Percentiles rank a stretch among this genome's conserved stretches.
These are phyloP conservation scores for Gnaphalium uliginosum DNA, from an alignment of 129 eudicot genomes.

Conservation along the genomic window DNA sequence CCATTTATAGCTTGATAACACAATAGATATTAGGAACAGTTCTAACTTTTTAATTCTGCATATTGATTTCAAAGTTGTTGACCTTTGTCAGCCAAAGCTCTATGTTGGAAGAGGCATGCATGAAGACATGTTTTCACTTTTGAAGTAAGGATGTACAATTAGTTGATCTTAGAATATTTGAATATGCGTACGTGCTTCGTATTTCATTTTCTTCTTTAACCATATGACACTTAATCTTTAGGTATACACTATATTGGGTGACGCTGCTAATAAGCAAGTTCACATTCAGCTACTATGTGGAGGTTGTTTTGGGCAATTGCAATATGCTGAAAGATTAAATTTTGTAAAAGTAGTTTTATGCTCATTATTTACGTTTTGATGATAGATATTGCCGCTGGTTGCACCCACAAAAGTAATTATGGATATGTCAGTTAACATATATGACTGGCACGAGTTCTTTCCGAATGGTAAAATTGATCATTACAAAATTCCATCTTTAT, in stretches of 20 bases:
- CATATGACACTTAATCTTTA: slow-evolving; percentile 31
- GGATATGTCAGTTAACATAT: slow-evolving; percentile 50
- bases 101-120: slow-evolving; percentile 99
- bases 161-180: slow-evolving; percentile 11
- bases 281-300: slow-evolving; percentile 97
- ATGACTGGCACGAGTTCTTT: slow-evolving; percentile 96
- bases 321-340: not conserved
- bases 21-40: not conserved
- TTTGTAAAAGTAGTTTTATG: not conserved
- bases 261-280: slow-evolving; percentile 78
- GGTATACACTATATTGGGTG: slow-evolving; percentile 94
- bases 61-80: slow-evolving; percentile 25
- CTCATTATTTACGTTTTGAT: slow-evolving; percentile 30
- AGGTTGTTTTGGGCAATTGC: slow-evolving; percentile 45
- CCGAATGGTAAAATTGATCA: slow-evolving; percentile 66
- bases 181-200: not conserved
- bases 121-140: slow-evolving; percentile 88
- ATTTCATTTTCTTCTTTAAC: slow-evolving; percentile 1
- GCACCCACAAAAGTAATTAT: slow-evolving; percentile 77
- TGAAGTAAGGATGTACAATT: slow-evolving; percentile 66
- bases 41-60: slow-evolving; percentile 1
- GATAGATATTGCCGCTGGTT: slow-evolving; percentile 84
- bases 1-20: not conserved
- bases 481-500: slow-evolving; percentile 10
- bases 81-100: slow-evolving; percentile 81